Conservation (phyloP, 2,329 filamentous ascomycete genomes). For the Ceratocystis cacaofunesta region DNA sequence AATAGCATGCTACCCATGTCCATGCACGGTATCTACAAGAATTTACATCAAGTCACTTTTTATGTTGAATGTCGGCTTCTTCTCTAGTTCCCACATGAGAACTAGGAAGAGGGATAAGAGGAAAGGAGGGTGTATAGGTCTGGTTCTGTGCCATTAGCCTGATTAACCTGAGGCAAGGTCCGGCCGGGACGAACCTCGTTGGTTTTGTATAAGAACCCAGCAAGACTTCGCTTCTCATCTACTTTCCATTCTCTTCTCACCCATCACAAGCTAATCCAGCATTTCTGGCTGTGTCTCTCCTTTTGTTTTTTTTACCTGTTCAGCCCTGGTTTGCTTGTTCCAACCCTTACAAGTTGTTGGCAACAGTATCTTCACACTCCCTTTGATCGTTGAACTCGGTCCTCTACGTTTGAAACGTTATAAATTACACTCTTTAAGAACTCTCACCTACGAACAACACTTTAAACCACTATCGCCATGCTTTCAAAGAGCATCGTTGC, state of each 20-base stretch:
- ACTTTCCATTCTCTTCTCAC: not conserved
- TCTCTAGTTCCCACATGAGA: too few species aligned
- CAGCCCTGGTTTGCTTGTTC: not conserved
- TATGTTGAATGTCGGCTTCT: too few species aligned
- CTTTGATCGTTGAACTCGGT: not conserved
- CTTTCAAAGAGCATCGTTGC: conserved; percentile 5
- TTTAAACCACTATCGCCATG: not conserved
- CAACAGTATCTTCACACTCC: not conserved
- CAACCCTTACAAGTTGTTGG: not conserved
- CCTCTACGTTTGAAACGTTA: not conserved
- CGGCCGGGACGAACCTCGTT: not conserved
- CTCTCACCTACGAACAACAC: not conserved
- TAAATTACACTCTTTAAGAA: not conserved
- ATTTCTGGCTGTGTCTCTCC: conserved; percentile 3
- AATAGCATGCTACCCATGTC: too few species aligned
- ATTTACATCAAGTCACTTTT: too few species aligned
- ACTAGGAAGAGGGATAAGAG: too few species aligned
- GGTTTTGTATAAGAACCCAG: not conserved
- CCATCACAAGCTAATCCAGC: not conserved
- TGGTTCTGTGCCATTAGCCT: not conserved
- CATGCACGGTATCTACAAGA: too few species aligned
- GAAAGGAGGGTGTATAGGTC: not conserved
- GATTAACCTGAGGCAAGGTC: not conserved
- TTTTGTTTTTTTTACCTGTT: not conserved
- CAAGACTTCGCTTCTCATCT: not conserved